Conservation (phyloP, 306 rosid species). For the Begonia loranthoides region DNA sequence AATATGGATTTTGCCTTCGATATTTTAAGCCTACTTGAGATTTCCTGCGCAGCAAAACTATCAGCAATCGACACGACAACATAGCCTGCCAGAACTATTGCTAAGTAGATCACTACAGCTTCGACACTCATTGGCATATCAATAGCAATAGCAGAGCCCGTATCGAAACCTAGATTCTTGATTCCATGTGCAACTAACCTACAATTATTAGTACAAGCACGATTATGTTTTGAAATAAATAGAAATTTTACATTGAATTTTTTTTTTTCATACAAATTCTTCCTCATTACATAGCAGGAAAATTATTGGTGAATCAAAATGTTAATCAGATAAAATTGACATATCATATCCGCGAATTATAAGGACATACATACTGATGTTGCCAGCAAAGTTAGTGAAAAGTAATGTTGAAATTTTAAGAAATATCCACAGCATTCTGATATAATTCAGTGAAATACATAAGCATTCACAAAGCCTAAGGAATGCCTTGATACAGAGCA, state of each 20-base stretch:
- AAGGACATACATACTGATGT: no score
- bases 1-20: conserved; percentile 79
- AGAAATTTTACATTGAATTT: neutral
- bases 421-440: no score
- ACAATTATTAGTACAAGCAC: conserved; percentile 24
- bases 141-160: conserved; percentile 86
- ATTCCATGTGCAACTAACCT: conserved; percentile 86
- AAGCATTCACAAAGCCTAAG: no score
- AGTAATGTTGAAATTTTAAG: no score
- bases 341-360: no score
- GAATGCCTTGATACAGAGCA: neutral
- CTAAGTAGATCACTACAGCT: conserved; percentile 80
- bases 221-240: neutral
- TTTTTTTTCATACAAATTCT: no score
- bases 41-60: conserved; percentile 88
- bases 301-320: no score
- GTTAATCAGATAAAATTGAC: no score
- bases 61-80: conserved; percentile 93
- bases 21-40: conserved; percentile 69
- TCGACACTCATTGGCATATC: conserved; percentile 87
- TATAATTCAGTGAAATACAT: no score
- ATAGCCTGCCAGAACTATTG: conserved; percentile 73
- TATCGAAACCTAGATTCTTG: conserved; percentile 49
- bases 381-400: no score
- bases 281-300: no score